These are phyloP conservation scores for Paxillus ammoniavirescens DNA, from an alignment of 768 basidiomycete genomes.

Conservation along the genomic window DNA sequence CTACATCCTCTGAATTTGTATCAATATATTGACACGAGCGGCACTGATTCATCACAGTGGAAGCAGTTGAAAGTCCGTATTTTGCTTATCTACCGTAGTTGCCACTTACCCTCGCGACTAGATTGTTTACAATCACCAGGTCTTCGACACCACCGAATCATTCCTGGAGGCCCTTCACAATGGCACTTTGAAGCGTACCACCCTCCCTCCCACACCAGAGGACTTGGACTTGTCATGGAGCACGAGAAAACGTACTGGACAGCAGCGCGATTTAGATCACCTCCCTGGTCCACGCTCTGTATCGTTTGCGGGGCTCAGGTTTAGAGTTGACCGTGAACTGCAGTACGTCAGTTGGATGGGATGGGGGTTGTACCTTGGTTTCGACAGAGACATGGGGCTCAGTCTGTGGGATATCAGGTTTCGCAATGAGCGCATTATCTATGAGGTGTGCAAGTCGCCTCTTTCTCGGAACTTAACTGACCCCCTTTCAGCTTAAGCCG, in stretches of 20 bases:
- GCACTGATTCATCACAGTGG: constrained; percentile 52
- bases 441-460: constrained; percentile 40
- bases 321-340: constrained; percentile 48
- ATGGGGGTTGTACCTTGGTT: constrained; percentile 59
- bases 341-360: constrained; percentile 70
- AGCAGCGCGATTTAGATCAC: constrained; percentile 55
- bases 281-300: constrained; percentile 64
- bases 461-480: not conserved
- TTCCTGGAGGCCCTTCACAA: constrained; percentile 54
- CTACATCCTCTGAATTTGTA: constrained; percentile 57
- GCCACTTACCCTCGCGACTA: constrained; percentile 15
- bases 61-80: constrained; percentile 46
- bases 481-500: constrained; percentile 42
- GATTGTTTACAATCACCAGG: constrained; percentile 60
- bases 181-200: constrained; percentile 47
- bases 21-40: constrained; percentile 55
- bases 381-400: constrained; percentile 66
- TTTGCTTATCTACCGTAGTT: not conserved
- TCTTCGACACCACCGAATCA: constrained; percentile 46
- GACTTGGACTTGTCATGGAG: constrained; percentile 42
- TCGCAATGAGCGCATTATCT: constrained; percentile 57
- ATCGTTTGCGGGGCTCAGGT: constrained; percentile 57
- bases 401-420: constrained; percentile 61
- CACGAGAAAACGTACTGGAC: constrained; percentile 40
- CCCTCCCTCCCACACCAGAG: constrained; percentile 28